A percentile compares a stretch with the other conserved stretches of the same genome.
Conservation (phyloP, 495 filamentous ascomycete genomes). For the Penicillium cinerascens region DNA sequence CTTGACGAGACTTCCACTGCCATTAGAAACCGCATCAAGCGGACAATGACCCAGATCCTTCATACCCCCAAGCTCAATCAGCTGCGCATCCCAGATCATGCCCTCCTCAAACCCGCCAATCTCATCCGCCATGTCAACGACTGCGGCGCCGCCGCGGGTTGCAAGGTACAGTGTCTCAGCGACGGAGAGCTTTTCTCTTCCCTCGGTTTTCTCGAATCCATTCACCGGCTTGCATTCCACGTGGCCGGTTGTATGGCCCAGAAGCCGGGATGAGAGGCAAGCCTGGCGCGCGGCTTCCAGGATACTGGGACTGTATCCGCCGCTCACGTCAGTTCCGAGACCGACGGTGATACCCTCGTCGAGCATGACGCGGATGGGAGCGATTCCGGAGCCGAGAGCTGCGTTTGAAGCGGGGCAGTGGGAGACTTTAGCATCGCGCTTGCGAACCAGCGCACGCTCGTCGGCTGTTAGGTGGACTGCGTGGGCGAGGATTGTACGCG, state of each 20-base stretch:
- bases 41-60: slow-evolving; percentile 3
- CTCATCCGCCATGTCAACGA: slow-evolving; percentile 63
- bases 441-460: slow-evolving; percentile 61
- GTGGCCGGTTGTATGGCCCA: slow-evolving; percentile 4
- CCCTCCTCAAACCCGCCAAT: slow-evolving; percentile 78
- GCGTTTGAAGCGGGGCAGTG: slow-evolving; percentile 90
- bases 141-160: slow-evolving; percentile 74
- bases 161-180: slow-evolving; percentile 86
- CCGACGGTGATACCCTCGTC: slow-evolving; percentile 73
- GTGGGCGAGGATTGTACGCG: slow-evolving; percentile 81
- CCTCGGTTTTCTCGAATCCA: slow-evolving; percentile 14
- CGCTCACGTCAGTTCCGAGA: slow-evolving; percentile 84
- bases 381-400: slow-evolving; percentile 69
- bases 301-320: slow-evolving; percentile 76
- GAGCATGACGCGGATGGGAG: slow-evolving; percentile 68
- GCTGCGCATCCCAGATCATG: slow-evolving; percentile 87
- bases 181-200: slow-evolving; percentile 60
- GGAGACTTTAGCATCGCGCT: slow-evolving; percentile 59
- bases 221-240: neutral
- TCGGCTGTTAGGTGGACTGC: slow-evolving; percentile 66
- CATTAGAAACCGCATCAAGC: neutral
- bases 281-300: slow-evolving; percentile 79
- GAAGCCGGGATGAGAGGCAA: slow-evolving; percentile 63
- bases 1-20: slow-evolving; percentile 7
- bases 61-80: slow-evolving; percentile 58